A percentile compares a stretch with the other conserved stretches of the same genome.
Evolutionary conservation across 345 rosid species (phyloP).

Genomic region (Pistacia integerrima): DNA sequence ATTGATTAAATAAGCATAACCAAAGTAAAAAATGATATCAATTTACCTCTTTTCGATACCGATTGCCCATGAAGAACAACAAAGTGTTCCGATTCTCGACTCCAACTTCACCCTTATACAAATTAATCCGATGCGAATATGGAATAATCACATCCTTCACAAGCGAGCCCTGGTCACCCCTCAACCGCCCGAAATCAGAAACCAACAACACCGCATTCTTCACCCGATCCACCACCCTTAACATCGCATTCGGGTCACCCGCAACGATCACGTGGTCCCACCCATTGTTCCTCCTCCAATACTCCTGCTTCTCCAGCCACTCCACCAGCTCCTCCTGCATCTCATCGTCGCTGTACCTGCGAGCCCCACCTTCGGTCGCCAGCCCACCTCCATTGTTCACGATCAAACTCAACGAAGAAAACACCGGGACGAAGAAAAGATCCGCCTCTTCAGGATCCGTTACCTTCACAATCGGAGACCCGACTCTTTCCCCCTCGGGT

Average conservation of each 20-base stretch:
- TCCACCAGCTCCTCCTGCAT: slow-evolving; percentile 79
- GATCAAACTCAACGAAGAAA: slow-evolving; percentile 81
- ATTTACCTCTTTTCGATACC: slow-evolving; percentile 86
- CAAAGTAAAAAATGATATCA: background rate
- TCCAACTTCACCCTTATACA: slow-evolving; percentile 67
- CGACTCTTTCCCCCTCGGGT: slow-evolving; percentile 57
- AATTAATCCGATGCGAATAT: slow-evolving; percentile 79
- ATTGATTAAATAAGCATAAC: background rate
- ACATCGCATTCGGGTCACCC: slow-evolving; percentile 91
- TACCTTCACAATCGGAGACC: slow-evolving; percentile 64
- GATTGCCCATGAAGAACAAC: slow-evolving; percentile 97
- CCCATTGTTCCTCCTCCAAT: slow-evolving; percentile 80
- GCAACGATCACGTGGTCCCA: slow-evolving; percentile 83
- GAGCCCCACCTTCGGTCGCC: slow-evolving; percentile 28
- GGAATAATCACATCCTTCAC: slow-evolving; percentile 91
- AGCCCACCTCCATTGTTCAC: slow-evolving; percentile 54
- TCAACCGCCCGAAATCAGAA: slow-evolving; percentile 83
- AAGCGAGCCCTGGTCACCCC: slow-evolving; percentile 84
- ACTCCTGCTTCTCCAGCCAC: slow-evolving; percentile 80
- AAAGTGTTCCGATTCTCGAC: slow-evolving; percentile 63
- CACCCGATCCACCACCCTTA: slow-evolving; percentile 60
- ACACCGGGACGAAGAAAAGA: slow-evolving; percentile 82
- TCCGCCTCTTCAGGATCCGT: slow-evolving; percentile 81
- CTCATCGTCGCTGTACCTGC: slow-evolving; percentile 75
- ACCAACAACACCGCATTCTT: slow-evolving; percentile 69